Percentiles rank a stretch among this genome's conserved stretches.
phyloP scores from a whole-genome alignment of 768 basidiomycete species.

The Mycena metata region DNA sequence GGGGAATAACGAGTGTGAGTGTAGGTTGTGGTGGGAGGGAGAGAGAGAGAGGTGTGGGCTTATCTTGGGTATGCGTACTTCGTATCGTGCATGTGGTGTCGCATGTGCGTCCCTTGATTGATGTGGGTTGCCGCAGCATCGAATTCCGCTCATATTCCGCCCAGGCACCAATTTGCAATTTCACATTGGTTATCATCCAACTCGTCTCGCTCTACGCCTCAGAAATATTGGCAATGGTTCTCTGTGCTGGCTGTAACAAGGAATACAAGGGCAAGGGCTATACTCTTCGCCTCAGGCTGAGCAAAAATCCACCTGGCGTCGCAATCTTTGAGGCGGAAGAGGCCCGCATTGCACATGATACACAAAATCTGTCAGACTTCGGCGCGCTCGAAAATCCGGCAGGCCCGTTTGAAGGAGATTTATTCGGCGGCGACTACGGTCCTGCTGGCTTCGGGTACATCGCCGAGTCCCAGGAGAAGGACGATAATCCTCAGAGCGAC shows the following conservation, averaged over 20 bases:
- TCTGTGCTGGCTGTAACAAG: background rate
- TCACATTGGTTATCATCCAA: too few species aligned
- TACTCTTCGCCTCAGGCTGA: background rate
- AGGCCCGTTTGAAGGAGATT: slow-evolving; percentile 1
- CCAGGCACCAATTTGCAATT: too few species aligned
- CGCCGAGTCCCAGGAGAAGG: background rate
- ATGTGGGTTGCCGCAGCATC: too few species aligned
- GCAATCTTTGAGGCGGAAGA: background rate
- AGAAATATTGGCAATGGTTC: background rate
- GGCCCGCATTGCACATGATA: background rate
- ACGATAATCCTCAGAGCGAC: background rate
- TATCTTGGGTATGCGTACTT: background rate
- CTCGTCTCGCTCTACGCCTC: background rate
- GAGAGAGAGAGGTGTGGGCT: background rate
- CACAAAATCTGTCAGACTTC: background rate
- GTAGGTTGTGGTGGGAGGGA: background rate
- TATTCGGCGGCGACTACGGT: slow-evolving; percentile 4
- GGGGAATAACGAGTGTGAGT: slow-evolving; percentile 30
- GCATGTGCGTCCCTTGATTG: too few species aligned
- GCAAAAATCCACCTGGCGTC: background rate
- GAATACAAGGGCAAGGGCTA: background rate
- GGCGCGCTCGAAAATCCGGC: background rate
- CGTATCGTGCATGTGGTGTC: too few species aligned
- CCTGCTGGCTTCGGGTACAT: slow-evolving; percentile 1
- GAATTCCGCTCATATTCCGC: too few species aligned